These are phyloP conservation scores for Podospora sp. DNA, from an alignment of 495 filamentous ascomycete genomes.

Conservation along the genomic window DNA sequence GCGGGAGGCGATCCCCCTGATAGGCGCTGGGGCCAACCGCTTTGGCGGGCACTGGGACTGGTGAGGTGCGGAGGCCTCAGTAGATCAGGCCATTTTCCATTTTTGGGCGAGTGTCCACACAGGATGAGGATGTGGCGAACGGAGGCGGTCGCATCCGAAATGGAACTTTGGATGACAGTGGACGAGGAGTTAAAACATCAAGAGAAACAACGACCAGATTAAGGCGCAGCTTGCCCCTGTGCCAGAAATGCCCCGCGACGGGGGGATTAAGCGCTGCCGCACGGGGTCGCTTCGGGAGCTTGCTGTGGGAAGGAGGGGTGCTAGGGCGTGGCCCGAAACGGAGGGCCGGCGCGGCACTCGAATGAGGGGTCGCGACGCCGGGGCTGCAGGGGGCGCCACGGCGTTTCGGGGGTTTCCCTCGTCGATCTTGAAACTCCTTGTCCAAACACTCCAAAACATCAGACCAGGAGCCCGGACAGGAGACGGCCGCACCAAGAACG, in stretches of 20 bases:
- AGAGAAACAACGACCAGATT: neutral
- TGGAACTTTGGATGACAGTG: neutral
- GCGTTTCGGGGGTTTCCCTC: neutral
- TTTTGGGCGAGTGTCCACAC: too few relatives aligned
- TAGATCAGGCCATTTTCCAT: neutral
- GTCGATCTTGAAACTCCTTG: neutral
- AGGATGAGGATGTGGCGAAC: neutral
- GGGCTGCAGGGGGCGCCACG: neutral
- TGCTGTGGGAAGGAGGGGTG: neutral
- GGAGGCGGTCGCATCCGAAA: neutral
- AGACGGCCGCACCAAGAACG: neutral
- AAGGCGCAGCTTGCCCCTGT: neutral
- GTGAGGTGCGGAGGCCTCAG: neutral
- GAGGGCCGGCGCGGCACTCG: neutral
- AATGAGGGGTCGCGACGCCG: neutral
- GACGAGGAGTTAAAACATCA: neutral
- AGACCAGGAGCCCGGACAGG: neutral
- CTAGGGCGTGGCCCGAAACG: neutral
- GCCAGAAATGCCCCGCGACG: neutral
- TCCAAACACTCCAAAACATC: constrained; percentile 1
- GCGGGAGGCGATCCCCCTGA: neutral
- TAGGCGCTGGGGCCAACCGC: neutral
- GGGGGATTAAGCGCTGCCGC: neutral
- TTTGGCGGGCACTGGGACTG: neutral
- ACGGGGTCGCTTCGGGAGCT: neutral